Evolutionary conservation across 1,284 basidiomycete genomes (phyloP).

Genomic region (Malassezia obtusa): DNA sequence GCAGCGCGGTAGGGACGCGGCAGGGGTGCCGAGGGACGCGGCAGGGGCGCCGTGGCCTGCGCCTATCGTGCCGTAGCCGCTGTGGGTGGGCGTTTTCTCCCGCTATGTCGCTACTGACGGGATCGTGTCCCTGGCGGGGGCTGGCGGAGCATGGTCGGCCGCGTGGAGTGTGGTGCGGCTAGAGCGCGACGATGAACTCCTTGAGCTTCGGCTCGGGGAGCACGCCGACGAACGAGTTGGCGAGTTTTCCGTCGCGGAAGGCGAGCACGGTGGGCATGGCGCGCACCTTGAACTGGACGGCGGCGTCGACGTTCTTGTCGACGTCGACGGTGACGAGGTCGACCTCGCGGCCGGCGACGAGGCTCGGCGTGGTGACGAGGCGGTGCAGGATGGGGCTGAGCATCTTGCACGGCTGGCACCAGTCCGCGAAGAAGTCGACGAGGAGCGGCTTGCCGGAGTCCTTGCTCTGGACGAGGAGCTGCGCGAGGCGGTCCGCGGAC

Average conservation of each 20-base stretch:
- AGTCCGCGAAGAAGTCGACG: slow-evolving; percentile 35
- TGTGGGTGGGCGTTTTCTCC: too few species aligned
- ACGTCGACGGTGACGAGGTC: slow-evolving; percentile 33
- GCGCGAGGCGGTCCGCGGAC: slow-evolving; percentile 4
- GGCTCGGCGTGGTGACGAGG: slow-evolving; percentile 17
- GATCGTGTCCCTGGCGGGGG: too few species aligned
- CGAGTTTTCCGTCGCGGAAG: slow-evolving; percentile 26
- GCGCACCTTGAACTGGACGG: slow-evolving; percentile 23
- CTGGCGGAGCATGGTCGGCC: too few species aligned
- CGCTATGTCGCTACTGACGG: too few species aligned
- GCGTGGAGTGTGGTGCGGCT: too few species aligned
- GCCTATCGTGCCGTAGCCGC: too few species aligned
- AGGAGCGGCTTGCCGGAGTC: slow-evolving; percentile 16
- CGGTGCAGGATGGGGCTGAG: slow-evolving; percentile 28
- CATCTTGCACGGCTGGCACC: slow-evolving; percentile 38
- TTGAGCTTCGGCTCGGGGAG: slow-evolving; percentile 28
- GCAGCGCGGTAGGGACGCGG: too few species aligned
- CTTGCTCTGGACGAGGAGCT: slow-evolving; percentile 3
- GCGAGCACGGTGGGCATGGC: slow-evolving; percentile 35
- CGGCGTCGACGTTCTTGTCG: slow-evolving; percentile 24
- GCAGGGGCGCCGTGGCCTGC: too few species aligned
- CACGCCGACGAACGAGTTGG: slow-evolving; percentile 28
- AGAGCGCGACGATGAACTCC: slow-evolving; percentile 27
- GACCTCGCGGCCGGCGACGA: slow-evolving; percentile 20
- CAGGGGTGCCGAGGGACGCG: too few species aligned